Percentiles rank a stretch among this genome's conserved stretches.
These are phyloP conservation scores for Zygosaccharomyces bisporus DNA, from an alignment of 805 yeast genomes.

Conservation along the genomic window DNA sequence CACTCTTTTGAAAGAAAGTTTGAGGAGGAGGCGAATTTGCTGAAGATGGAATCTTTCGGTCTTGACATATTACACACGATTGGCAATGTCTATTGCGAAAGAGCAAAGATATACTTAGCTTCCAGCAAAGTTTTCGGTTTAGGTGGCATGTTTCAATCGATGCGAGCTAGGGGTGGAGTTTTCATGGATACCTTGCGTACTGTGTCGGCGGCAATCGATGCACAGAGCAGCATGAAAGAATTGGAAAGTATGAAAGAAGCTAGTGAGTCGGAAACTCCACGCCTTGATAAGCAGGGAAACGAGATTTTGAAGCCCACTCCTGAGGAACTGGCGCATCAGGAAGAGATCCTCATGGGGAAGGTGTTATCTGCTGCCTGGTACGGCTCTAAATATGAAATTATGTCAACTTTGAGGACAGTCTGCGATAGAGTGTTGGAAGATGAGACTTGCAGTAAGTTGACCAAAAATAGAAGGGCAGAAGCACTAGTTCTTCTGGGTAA, in stretches of 20 bases:
- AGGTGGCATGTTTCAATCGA: conserved; percentile 68
- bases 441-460: conserved; percentile 44
- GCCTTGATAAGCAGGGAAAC: conserved; percentile 47
- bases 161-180: conserved; percentile 70
- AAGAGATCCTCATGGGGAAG: conserved; percentile 71
- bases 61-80: conserved; percentile 72
- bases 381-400: conserved; percentile 75
- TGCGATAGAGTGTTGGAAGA: conserved; percentile 66
- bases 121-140: conserved; percentile 61
- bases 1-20: conserved; percentile 60
- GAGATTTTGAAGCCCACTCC: conserved; percentile 55
- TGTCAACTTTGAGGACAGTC: conserved; percentile 64
- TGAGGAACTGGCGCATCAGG: conserved; percentile 66
- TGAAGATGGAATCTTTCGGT: conserved; percentile 84
- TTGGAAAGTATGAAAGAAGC: conserved; percentile 62
- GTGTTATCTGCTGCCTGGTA: conserved; percentile 83
- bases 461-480: conserved; percentile 58
- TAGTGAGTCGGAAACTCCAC: conserved; percentile 37
- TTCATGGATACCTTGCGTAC: conserved; percentile 70
- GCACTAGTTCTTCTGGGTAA: conserved; percentile 58
- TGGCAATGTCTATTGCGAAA: conserved; percentile 64
- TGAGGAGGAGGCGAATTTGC: conserved; percentile 74
- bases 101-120: conserved; percentile 61
- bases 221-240: conserved; percentile 74
- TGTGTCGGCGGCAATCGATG: conserved; percentile 70